Evolutionary conservation across 2,329 filamentous ascomycete species (phyloP), one percentile per base, ranked within the genome.

Genomic region (Verticillium nubilum): DNA sequence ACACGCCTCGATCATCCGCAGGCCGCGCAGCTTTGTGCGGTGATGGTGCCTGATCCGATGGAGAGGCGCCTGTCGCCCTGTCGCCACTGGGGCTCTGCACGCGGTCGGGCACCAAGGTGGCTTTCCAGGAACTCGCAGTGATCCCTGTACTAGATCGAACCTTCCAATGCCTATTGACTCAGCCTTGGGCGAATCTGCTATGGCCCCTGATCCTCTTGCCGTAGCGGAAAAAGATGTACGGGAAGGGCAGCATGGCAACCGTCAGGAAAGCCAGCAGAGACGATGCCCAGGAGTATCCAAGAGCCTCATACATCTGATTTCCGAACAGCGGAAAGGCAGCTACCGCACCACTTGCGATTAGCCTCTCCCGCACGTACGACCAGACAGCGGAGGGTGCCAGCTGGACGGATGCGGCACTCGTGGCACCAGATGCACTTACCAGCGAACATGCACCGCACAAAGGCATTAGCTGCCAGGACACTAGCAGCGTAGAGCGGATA

Each of bases 401-500:
- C 65, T 63, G 67, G 60, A 60, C 54, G 64, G 65, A 56, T 60
- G 61, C 52, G 60, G 58, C 59, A 52, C 56, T 61, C 56, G 42
- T 59, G 27, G 53, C 47, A 61, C 57, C 56, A 29, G 25, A 28
- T 19, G 27, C 13, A 73, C 81, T 74, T 68, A 83, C 81, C 80
- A 61, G 89, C 92, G 77, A 96, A 95, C 23, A 82, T 79, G 64
- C 88, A 92, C 58, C 93, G 83, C 60, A 89, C 84, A 71, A 95
- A 91, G 54, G 88, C 89, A 68, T 96, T 95, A 52, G 92, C 91
- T 13, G 92, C 91, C 72, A 97, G 80, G 4, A 92, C 91, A 60
- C 83, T 87, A 54, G 90, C 90, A 27, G 89, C 89, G 70, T 90
- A 92, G 27, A 85, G 73, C 58, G 89, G 88, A 73, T 93, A 93